Evolutionary conservation across 257 asterid species (phyloP).

Genomic region (Primulina huaijiensis): DNA sequence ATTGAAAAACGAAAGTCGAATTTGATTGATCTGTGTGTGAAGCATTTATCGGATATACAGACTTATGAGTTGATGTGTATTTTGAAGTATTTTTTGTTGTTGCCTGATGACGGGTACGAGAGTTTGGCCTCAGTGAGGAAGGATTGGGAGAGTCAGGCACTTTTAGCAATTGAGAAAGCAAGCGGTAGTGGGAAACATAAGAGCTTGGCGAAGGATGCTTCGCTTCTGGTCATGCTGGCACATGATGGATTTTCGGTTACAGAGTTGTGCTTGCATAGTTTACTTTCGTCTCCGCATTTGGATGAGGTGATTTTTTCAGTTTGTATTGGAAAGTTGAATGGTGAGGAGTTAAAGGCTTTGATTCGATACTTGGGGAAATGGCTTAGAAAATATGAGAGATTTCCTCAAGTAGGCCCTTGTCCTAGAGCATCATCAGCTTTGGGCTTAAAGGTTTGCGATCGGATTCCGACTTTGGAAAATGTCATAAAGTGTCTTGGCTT

Average conservation of each 20-base stretch:
- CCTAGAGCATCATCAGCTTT: conserved; percentile 55
- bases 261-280: conserved; percentile 81
- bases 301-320: conserved; percentile 80
- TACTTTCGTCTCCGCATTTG: conserved; percentile 55
- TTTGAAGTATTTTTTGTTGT: conserved; percentile 62
- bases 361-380: conserved; percentile 68
- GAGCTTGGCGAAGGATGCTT: conserved; percentile 54
- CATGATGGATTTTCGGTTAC: conserved; percentile 67
- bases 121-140: conserved; percentile 53
- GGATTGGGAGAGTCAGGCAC: conserved; percentile 83
- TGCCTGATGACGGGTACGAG: conserved; percentile 45
- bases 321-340: conserved; percentile 71
- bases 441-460: conserved; percentile 70
- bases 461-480: conserved; percentile 70
- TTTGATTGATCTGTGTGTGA: conserved; percentile 60
- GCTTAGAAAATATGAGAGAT: conserved; percentile 78
- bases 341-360: conserved; percentile 67
- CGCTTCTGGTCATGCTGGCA: conserved; percentile 69
- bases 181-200: conserved; percentile 37
- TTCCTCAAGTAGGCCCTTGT: conserved; percentile 71
- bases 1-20: conserved; percentile 55
- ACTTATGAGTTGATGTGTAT: conserved; percentile 62
- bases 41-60: conserved; percentile 57
- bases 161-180: conserved; percentile 55
- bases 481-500: conserved; percentile 61